Percentiles rank a stretch among this genome's conserved stretches.
phyloP scores from a whole-genome alignment of 2,329 filamentous ascomycete genomes.

The Pyrenochaeta sp. region DNA sequence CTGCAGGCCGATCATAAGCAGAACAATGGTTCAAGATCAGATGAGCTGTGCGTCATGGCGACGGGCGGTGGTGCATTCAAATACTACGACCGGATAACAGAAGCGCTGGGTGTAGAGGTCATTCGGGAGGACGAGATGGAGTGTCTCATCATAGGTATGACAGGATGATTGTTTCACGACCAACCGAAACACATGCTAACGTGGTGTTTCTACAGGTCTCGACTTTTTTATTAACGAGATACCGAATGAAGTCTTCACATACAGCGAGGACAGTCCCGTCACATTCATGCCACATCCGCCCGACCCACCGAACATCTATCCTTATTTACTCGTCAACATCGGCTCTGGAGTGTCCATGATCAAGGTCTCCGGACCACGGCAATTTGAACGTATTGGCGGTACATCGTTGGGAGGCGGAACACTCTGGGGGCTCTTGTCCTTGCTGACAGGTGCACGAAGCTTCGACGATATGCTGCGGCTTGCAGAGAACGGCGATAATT shows the following conservation, averaged over 20 bases:
- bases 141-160: conserved; percentile 87
- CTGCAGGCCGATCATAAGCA: conserved; percentile 82
- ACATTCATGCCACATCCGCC: conserved; percentile 78
- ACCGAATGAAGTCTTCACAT: conserved; percentile 95
- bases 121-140: conserved; percentile 98
- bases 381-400: conserved; percentile 90
- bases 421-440: conserved; percentile 90
- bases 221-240: conserved; percentile 99
- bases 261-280: conserved; percentile 85
- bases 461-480: conserved; percentile 98
- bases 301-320: conserved; percentile 76
- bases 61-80: conserved; percentile 97
- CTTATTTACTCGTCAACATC: conserved; percentile 97
- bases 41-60: conserved; percentile 89
- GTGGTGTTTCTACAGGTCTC: conserved; percentile 67
- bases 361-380: conserved; percentile 88
- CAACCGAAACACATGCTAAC: neutral
- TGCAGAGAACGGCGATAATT: conserved; percentile 90
- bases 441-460: conserved; percentile 91
- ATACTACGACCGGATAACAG: conserved; percentile 89
- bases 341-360: conserved; percentile 97
- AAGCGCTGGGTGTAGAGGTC: conserved; percentile 85
- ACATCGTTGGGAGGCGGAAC: conserved; percentile 97
- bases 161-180: neutral
- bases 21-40: conserved; percentile 74